Evolutionary conservation across 2,329 filamentous ascomycete species (phyloP), one percentile per base, ranked within the genome.

Genomic region (Claviceps cyperi): DNA sequence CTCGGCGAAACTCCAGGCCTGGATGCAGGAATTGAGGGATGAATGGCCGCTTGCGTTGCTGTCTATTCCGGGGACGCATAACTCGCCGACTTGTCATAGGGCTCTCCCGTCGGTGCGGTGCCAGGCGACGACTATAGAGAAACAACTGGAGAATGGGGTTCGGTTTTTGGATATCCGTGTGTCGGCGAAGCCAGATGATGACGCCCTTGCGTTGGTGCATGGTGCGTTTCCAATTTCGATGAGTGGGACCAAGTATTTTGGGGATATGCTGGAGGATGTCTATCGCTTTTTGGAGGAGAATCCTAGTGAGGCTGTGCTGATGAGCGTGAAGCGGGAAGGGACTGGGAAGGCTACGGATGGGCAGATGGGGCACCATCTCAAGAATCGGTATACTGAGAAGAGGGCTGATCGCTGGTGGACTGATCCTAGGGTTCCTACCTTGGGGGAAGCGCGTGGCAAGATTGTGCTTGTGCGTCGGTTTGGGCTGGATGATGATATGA

Each of bases 131-230:
- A 73, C 78, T 53, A 75, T 94, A 5, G 72, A 74, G 46, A 79
- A 83, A 49, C 92, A 98, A 67, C 79, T 98, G 28, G 74, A 81
- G 51, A 91, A 95, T 63, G 92, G 92, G 28, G 84, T 97, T 44
- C 87, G 92, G 48, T 97, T 96, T 73, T 81, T 98, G 57, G 92
- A 98, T 64, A 79, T 98, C 54, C 82, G 92, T 48, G 84, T 96
- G 50, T 73, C 69, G 37, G 72, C 69, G 50, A 68, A 60, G 56
- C 55, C 64, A 37, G 71, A 73, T 54, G 77, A 78, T 55, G 80
- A 87, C 62, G 75, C 78, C 40, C 75, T 97, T 15, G 72, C 82
- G 49, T 84, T 98, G 32, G 91, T 97, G 4, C 92, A 98, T 70
- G 82, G 84, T 60, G 86, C 80, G 22, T 97, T 97, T 63, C 89